Evolutionary conservation across 1,139 yeast species (phyloP).

Genomic region (Debaryomycetaceae sp.): DNA sequence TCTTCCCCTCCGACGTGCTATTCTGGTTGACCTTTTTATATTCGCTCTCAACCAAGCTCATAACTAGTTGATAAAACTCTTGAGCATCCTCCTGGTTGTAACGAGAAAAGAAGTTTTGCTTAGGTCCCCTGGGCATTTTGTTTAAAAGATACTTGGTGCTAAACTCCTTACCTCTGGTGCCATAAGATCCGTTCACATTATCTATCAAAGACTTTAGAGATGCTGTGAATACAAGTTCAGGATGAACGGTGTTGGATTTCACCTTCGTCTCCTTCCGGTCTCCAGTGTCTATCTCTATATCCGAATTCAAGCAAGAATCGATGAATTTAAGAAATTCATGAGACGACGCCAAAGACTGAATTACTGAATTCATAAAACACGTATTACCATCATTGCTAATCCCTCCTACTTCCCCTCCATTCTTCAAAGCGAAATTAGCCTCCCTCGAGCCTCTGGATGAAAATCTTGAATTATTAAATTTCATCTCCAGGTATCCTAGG

Average conservation of each 20-base stretch:
- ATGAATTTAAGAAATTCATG: constrained; percentile 57
- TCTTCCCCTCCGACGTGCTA: constrained; percentile 10
- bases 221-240: constrained; percentile 46
- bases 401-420: constrained; percentile 81
- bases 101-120: constrained; percentile 70
- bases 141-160: constrained; percentile 62
- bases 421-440: constrained; percentile 38
- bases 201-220: constrained; percentile 50
- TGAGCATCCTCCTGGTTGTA: constrained; percentile 95
- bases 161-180: constrained; percentile 54
- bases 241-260: constrained; percentile 29
- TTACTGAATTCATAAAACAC: constrained; percentile 88
- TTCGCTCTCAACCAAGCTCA: constrained; percentile 71
- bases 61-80: constrained; percentile 81
- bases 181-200: constrained; percentile 57
- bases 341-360: constrained; percentile 81
- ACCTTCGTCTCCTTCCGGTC: constrained; percentile 19
- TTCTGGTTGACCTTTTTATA: constrained; percentile 30
- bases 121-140: constrained; percentile 77
- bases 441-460: constrained; percentile 22
- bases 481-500: constrained; percentile 9
- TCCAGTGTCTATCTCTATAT: constrained; percentile 15
- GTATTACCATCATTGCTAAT: constrained; percentile 87
- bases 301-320: constrained; percentile 37
- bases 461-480: constrained; percentile 9